Percentiles rank a stretch among this genome's conserved stretches.
phyloP scores from a whole-genome alignment of 2,329 filamentous ascomycete genomes.

The Leptographium radiaticola region DNA sequence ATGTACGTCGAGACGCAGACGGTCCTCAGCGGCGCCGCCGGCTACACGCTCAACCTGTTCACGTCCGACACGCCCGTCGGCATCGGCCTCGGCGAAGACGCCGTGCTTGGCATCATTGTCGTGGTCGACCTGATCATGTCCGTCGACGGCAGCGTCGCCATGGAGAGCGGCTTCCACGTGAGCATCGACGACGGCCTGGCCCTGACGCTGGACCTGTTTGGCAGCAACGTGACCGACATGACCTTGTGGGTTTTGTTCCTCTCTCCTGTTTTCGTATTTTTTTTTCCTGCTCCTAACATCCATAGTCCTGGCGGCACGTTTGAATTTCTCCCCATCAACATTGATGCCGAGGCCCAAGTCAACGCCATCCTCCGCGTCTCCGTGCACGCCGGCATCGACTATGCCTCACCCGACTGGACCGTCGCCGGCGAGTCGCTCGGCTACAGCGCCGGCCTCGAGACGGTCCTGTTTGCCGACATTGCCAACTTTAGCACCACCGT shows the following conservation, averaged over 20 bases:
- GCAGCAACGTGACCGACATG: slow-evolving; percentile 31
- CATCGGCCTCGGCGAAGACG: slow-evolving; percentile 23
- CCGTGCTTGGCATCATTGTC: slow-evolving; percentile 33
- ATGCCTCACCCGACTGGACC: slow-evolving; percentile 12
- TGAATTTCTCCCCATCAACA: slow-evolving; percentile 41
- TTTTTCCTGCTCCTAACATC: background rate
- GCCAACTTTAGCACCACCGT: slow-evolving; percentile 41
- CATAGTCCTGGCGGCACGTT: slow-evolving; percentile 37
- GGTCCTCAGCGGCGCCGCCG: slow-evolving; percentile 24
- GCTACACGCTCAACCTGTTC: slow-evolving; percentile 36
- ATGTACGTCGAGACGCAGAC: slow-evolving; percentile 36
- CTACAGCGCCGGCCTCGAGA: slow-evolving; percentile 31
- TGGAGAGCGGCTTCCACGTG: slow-evolving; percentile 42
- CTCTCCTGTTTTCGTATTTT: background rate
- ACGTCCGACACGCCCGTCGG: slow-evolving; percentile 30
- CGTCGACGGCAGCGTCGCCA: slow-evolving; percentile 30
- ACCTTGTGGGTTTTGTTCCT: slow-evolving; percentile 28
- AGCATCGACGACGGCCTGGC: slow-evolving; percentile 35
- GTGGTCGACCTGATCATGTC: slow-evolving; percentile 38
- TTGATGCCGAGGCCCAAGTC: slow-evolving; percentile 28
- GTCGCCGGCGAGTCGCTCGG: slow-evolving; percentile 7
- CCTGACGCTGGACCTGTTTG: slow-evolving; percentile 37
- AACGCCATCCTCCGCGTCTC: slow-evolving; percentile 34
- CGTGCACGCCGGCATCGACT: slow-evolving; percentile 27
- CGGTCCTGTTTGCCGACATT: slow-evolving; percentile 35